phyloP scores from a whole-genome alignment of 805 yeast genomes.

The Wickerhamiella lipophila region DNA sequence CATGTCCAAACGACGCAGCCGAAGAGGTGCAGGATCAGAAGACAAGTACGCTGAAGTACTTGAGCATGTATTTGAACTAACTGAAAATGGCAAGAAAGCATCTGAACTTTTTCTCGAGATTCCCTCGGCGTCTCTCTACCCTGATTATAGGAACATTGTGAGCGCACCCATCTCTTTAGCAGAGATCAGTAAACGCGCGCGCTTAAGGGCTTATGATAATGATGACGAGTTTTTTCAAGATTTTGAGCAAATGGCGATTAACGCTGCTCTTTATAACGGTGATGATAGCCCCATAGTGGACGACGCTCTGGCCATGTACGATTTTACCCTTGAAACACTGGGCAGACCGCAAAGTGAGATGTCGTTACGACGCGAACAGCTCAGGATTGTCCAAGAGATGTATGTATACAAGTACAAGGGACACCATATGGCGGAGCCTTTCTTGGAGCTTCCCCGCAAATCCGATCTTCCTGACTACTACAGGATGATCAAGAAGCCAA shows the following conservation, averaged over 20 bases:
- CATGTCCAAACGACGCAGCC: constrained; percentile 6
- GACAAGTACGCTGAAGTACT: constrained; percentile 18
- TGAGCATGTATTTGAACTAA: constrained; percentile 16
- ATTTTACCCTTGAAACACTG: constrained; percentile 43
- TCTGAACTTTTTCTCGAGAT: constrained; percentile 49
- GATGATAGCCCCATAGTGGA: constrained; percentile 50
- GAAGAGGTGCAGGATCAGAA: not conserved
- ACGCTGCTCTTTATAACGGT: constrained; percentile 65
- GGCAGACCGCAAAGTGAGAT: constrained; percentile 25
- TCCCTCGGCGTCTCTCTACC: constrained; percentile 62
- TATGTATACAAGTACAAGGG: constrained; percentile 27
- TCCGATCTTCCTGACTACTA: constrained; percentile 72
- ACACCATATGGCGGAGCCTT: constrained; percentile 50
- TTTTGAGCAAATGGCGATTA: constrained; percentile 51
- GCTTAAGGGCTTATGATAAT: constrained; percentile 28
- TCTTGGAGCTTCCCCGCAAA: constrained; percentile 58
- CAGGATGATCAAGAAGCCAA: constrained; percentile 56
- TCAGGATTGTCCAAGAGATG: constrained; percentile 19
- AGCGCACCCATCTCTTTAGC: constrained; percentile 54
- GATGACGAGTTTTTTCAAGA: constrained; percentile 41
- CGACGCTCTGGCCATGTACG: constrained; percentile 46
- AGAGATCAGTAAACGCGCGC: constrained; percentile 45
- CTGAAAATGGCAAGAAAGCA: constrained; percentile 21
- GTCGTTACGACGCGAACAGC: constrained; percentile 20
- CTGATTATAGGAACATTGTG: constrained; percentile 64